Base-by-base conservation (phyloP, 345 rosid species). In the Melaleuca alternifolia region DNA sequence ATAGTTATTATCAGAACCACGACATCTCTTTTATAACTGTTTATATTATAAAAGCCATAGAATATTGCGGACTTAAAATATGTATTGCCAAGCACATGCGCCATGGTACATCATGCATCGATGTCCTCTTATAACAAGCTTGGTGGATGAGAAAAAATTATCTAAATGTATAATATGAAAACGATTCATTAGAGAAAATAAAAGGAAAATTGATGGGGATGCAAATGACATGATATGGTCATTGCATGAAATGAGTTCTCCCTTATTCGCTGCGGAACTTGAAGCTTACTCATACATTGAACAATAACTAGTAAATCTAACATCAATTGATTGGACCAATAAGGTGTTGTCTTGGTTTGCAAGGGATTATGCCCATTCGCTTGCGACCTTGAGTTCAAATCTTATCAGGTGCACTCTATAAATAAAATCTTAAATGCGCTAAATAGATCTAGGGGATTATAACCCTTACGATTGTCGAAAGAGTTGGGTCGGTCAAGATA, bases 331-430 rank as follows among this genome's bases (percentile, higher is more conserved):
- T 28, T n/a, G 37, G 33, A 59, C 71, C 71, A 59, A 59, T 12
- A 59, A 59, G 18, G n/a, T n/a, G 0, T 59, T 3, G 37, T 59
- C 71, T 59, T 59, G n/a, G 71, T 12, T 13, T 2, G 71, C 71
- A n/a, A 59, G 71, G 71, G 1, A 59, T 59, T 12, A 12, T n/a
- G 71, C 1, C 18, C 37, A 5, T 59, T 59, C 33, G 14, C n/a
- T 6, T n/a, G 33, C 37, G 18, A 59, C 6, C 18, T 59, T 0
- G 20, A 59, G 5, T 59, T 59, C 4, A 59, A 59, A 4, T 59
- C 18, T n/a, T n/a, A 4, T 59, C 12, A 6, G 1, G 12, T 12
- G 16, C 9, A 1, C 0, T 59, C 5, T n/a, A 3, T 0, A 12
- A 59, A 59, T n/a, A 59, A n/a, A 59, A 59, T 11, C 3, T 12